Percentiles rank a stretch among this genome's conserved stretches.
Conservation (phyloP, 1,284 basidiomycete species). For the Paramarasmius palmivorus region DNA sequence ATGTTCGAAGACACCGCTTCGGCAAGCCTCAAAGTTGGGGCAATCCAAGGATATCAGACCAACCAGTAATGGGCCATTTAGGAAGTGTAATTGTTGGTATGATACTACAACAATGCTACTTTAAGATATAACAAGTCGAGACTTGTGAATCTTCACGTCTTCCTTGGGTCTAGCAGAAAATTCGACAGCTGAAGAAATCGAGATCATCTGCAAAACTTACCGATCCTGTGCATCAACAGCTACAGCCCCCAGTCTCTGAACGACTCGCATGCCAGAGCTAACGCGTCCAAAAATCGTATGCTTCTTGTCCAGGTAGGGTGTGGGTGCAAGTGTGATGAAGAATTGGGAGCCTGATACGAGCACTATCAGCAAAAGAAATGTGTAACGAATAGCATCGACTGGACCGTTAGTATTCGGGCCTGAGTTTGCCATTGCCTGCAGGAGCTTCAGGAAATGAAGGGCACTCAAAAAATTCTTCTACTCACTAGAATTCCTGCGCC, state of each 20-base stretch:
- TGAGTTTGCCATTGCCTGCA: slow-evolving; percentile 97
- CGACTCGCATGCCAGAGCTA: slow-evolving; percentile 82
- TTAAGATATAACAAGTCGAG: slow-evolving; percentile 41
- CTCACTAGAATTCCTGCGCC: slow-evolving; percentile 95
- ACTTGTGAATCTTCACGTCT: slow-evolving; percentile 81
- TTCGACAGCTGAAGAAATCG: slow-evolving; percentile 3
- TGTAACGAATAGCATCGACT: slow-evolving; percentile 19
- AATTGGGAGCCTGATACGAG: slow-evolving; percentile 83
- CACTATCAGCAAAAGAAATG: background rate
- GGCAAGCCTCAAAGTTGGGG: too few relatives aligned
- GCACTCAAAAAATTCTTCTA: too few relatives aligned
- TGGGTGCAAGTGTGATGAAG: slow-evolving; percentile 88
- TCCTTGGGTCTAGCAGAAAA: slow-evolving; percentile 61
- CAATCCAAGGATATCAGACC: too few relatives aligned
- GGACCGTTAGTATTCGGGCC: slow-evolving; percentile 91
- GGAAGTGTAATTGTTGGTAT: too few relatives aligned
- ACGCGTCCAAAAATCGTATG: slow-evolving; percentile 94
- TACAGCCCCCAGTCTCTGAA: slow-evolving; percentile 81
- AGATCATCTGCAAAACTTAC: slow-evolving; percentile 40
- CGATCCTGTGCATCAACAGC: slow-evolving; percentile 77
- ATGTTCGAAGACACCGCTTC: too few relatives aligned
- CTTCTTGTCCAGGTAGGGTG: slow-evolving; percentile 90
- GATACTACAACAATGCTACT: background rate
- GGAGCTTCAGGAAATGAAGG: too few relatives aligned
- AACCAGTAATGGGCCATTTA: too few relatives aligned